Evolutionary conservation across 345 rosid genomes (phyloP).

Genomic region (Eucalyptus marginata): DNA sequence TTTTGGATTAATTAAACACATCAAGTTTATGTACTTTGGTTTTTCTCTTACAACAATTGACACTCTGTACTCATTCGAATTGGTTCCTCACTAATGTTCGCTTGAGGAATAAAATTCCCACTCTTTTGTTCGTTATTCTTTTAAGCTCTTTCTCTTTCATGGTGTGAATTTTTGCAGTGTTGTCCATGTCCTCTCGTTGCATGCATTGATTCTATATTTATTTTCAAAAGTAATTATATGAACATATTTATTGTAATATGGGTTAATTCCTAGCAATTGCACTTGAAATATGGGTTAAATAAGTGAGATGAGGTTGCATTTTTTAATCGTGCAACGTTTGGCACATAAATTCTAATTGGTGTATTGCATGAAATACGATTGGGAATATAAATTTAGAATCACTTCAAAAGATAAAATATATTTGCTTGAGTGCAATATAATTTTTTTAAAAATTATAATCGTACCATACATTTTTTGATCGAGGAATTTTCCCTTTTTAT

Average conservation of each 20-base stretch:
- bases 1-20: background rate
- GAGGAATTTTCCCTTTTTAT: too few relatives aligned
- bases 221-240: background rate
- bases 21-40: background rate
- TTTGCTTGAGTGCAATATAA: too few relatives aligned
- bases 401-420: too few relatives aligned
- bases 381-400: too few relatives aligned
- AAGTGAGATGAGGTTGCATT: background rate
- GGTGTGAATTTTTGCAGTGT: too few relatives aligned
- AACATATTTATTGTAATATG: background rate
- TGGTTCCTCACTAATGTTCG: background rate
- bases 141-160: background rate
- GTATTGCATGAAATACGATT: too few relatives aligned
- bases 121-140: background rate
- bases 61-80: background rate
- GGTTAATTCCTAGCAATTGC: too few relatives aligned
- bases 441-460: too few relatives aligned
- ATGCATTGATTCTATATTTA: background rate
- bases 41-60: background rate
- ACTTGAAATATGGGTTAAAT: background rate
- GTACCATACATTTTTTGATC: too few relatives aligned
- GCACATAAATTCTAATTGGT: too few relatives aligned
- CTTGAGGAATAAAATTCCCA: background rate
- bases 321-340: background rate
- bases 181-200: background rate